Evolutionary conservation across 2,329 filamentous ascomycete genomes (phyloP), one percentile per base, ranked within the genome.

Genomic region (Xenoacremonium recifei): DNA sequence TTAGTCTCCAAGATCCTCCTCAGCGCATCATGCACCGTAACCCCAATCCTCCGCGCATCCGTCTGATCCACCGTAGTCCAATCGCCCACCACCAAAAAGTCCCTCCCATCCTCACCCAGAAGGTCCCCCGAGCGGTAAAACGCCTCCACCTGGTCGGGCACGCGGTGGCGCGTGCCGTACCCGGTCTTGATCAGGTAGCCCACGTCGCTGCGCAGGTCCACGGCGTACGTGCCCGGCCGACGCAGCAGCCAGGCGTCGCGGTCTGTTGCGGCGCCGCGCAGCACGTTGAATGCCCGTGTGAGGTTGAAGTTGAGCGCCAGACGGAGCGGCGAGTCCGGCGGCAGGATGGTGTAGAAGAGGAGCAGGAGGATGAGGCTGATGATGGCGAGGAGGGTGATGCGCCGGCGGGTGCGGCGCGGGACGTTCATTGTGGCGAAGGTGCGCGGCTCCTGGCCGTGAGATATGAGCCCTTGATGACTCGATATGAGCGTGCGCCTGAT

Each of bases 151-250:
- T 75, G 70, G 10, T 69, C 66, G 4, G 66, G 60, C 20, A 79
- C 63, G 12, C 76, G 69, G 37, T 70, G 60, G 35, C 69, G 68
- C 15, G 76, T 79, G 40, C 76, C 76, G 54, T 76, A 79, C 21
- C 76, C 76, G 4, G 76, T 79, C 61, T 80, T 80, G 49, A 80
- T 60, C 37, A 80, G 67, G 48, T 75, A 65, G 21, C 69, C 73
- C 6, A 78, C 67, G 40, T 79, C 75, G 27, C 62, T 61, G 38
- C 61, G 59, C 25, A 72, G 58, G 41, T 76, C 65, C 41, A 78
- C 59, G 4, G 70, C 65, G 40, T 69, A 68, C n/a, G 47, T 49
- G n/a, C 65, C 64, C 37, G 61, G 49, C 50, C 40, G 45, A 44
- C 58, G 48, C 15, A 76, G 58, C 15, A 76, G 59, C 66, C 71